Base-by-base conservation (phyloP, 2,329 filamentous ascomycete genomes). In the Sporothrix brasiliensis region DNA sequence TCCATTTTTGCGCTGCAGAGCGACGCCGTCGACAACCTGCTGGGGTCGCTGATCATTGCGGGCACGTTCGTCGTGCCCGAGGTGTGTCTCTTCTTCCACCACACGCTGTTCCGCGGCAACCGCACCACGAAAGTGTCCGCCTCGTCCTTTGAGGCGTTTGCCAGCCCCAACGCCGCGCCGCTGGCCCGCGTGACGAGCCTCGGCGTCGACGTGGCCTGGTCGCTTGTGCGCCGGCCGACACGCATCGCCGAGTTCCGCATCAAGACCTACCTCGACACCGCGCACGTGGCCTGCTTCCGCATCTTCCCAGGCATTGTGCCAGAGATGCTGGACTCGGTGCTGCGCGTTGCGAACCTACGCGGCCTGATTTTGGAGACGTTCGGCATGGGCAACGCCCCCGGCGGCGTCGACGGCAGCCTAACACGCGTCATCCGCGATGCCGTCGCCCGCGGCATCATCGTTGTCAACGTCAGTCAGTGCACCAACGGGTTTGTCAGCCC, bases 381-480 rank as follows among this genome's bases (percentile, higher is more conserved):
- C 79, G 94, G 94, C 72, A 93, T 95, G 78, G 94, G 94, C 70
- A 97, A 97, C 80, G 91, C 94, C 13, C 94, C 94, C 2, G 91
- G 91, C 52, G 93, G 92, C 41, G 86, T 89, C 63, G 92, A 95
- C 77, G 92, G 92, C 70, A 89, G 88, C 67, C 86, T 97, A 78
- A 93, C 91, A 19, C 88, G 88, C 69, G 91, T 94, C 65, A 88
- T 97, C 76, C 86, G 88, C 21, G 87, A 89, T 56, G 93, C 92
- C 27, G 92, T 97, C 53, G 84, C 89, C 77, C 87, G 92, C 71
- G 93, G 92, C 50, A 89, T 95, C 74, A 88, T 95, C 71, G 90
- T 97, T 72, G 92, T 97, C 74, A 97, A 96, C 77, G 90, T 97
- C 72, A 96, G 92, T 67, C 94, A 97, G 81, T 97, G 94, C 84